Evolutionary conservation across 352 stramenopile species (phyloP).

Genomic region (Phytophthora syringae): DNA sequence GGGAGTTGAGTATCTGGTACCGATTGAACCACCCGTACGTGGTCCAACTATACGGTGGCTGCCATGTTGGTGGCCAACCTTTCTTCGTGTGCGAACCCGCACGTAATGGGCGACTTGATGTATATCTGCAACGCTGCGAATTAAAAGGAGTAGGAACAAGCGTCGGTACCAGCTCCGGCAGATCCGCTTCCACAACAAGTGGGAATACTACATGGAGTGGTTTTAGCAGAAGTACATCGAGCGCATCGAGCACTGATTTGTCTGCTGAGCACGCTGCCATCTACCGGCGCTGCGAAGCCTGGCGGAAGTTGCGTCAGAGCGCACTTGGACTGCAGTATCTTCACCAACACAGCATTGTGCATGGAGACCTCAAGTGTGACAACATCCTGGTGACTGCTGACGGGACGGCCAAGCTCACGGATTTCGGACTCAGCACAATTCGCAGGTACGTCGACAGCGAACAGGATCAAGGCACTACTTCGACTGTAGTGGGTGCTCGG

Average conservation of each 20-base stretch:
- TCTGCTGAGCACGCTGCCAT: constrained; percentile 14
- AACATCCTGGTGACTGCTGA: constrained; percentile 46
- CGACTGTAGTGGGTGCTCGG: constrained; percentile 26
- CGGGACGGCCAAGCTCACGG: constrained; percentile 36
- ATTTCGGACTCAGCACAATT: constrained; percentile 44
- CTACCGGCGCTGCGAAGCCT: constrained; percentile 29
- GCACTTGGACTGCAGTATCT: constrained; percentile 39
- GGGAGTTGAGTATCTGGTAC: constrained; percentile 41
- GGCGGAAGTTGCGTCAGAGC: constrained; percentile 35
- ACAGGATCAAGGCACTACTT: constrained; percentile 1
- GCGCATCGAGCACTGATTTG: constrained; percentile 13
- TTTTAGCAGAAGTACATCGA: constrained; percentile 27
- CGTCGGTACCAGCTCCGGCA: not conserved
- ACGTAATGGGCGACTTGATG: constrained; percentile 29
- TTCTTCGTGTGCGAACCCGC: constrained; percentile 47
- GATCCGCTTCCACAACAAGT: constrained; percentile 20
- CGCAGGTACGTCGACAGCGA: constrained; percentile 19
- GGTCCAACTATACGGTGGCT: constrained; percentile 43
- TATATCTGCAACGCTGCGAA: constrained; percentile 32
- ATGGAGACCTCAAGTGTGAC: constrained; percentile 49
- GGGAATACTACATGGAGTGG: constrained; percentile 3
- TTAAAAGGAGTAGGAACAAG: constrained; percentile 1
- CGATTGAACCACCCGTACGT: constrained; percentile 41
- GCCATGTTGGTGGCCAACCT: constrained; percentile 38
- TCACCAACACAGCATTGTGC: constrained; percentile 42